phyloP scores from a whole-genome alignment of 164 flowering plant species.

The Dillenia turbinata region DNA sequence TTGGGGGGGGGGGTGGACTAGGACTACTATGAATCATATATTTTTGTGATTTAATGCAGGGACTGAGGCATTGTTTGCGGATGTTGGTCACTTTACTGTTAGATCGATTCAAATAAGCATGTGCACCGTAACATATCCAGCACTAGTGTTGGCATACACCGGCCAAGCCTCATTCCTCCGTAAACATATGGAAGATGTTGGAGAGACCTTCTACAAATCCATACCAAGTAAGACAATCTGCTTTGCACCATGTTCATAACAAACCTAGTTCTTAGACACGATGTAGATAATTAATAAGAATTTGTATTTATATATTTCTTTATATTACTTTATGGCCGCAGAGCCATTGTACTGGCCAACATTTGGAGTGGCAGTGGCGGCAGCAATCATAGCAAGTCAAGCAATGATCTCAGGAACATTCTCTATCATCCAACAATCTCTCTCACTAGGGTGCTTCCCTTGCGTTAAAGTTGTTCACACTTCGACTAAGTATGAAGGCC shows the following conservation, averaged over 20 bases:
- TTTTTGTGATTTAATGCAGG: slow-evolving; percentile 28
- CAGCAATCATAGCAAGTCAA: slow-evolving; percentile 76
- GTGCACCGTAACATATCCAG: slow-evolving; percentile 49
- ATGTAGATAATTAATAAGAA: too few species aligned
- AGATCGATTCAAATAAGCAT: slow-evolving; percentile 61
- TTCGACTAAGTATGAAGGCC: slow-evolving; percentile 41
- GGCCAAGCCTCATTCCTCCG: slow-evolving; percentile 75
- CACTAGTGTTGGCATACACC: slow-evolving; percentile 48
- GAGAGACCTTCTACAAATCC: slow-evolving; percentile 49
- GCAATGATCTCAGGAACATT: slow-evolving; percentile 65
- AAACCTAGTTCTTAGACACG: too few species aligned
- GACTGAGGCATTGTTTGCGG: slow-evolving; percentile 76
- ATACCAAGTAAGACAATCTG: slow-evolving; percentile 40
- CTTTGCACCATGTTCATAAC: neutral
- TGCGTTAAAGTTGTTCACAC: slow-evolving; percentile 57
- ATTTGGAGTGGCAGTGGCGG: slow-evolving; percentile 64
- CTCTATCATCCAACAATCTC: slow-evolving; percentile 57
- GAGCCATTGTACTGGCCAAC: slow-evolving; percentile 58
- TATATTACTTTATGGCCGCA: slow-evolving; percentile 11
- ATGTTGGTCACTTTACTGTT: slow-evolving; percentile 73
- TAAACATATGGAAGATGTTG: slow-evolving; percentile 25
- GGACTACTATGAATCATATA: neutral
- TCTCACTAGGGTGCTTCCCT: slow-evolving; percentile 59
- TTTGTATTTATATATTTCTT: too few species aligned
- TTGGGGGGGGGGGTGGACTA: neutral